A percentile compares a stretch with the other conserved stretches of the same genome.
Evolutionary conservation across 1,284 basidiomycete genomes (phyloP).

Genomic region (Sporisorium scitamineum): DNA sequence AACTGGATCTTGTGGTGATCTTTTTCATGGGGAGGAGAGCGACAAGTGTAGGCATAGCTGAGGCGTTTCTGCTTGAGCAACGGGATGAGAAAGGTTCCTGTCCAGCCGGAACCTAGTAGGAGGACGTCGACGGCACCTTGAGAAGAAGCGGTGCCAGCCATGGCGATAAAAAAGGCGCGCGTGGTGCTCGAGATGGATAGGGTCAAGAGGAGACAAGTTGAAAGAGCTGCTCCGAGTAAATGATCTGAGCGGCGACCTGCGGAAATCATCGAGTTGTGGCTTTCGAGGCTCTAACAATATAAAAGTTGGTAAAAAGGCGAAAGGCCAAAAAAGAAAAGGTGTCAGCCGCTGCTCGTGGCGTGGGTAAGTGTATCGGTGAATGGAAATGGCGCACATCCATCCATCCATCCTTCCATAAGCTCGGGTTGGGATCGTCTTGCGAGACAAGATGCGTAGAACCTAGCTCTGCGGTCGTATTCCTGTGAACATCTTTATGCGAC

Average conservation of each 20-base stretch:
- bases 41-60: slow-evolving; percentile 72
- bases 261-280: not conserved
- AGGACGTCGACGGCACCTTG: slow-evolving; percentile 73
- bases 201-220: not conserved
- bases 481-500: no score
- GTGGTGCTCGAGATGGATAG: not conserved
- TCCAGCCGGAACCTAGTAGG: slow-evolving; percentile 80
- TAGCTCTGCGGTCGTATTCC: no score
- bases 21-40: slow-evolving; percentile 70
- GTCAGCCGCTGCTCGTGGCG: no score
- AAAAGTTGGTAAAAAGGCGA: not conserved
- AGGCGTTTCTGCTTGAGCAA: slow-evolving; percentile 70
- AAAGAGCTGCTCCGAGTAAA: not conserved
- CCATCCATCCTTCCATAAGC: no score
- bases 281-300: not conserved
- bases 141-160: not conserved
- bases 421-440: no score
- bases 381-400: no score
- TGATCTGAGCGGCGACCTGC: not conserved
- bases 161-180: not conserved
- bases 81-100: slow-evolving; percentile 76
- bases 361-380: no score
- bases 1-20: slow-evolving; percentile 62
- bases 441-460: no score
- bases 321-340: not conserved